Evolutionary conservation across 2,329 filamentous ascomycete genomes (phyloP), one percentile per base, ranked within the genome.

Genomic region (Talaromyces piceae): DNA sequence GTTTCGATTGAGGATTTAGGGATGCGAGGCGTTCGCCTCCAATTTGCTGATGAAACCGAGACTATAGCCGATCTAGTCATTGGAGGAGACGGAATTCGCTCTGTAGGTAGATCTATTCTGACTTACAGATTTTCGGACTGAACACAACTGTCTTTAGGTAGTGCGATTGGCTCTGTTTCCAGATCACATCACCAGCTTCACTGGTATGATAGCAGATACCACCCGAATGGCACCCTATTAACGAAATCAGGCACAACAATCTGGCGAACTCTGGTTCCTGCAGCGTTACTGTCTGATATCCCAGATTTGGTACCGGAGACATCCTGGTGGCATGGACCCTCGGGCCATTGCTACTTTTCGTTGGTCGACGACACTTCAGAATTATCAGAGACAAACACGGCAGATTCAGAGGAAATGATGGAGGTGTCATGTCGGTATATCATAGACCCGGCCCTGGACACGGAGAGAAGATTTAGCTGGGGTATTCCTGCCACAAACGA

Each of bases 401-500:
- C 43, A 27, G 13, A 20, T 22, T n/a, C 45, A 7, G 45, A 47
- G 18, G 27, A 47, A 37, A 33, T 47, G 45, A 18, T 47, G 4
- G 45, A 47, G 45, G 13, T 47, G 33, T 47, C 45, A 28, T 47
- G 45, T 47, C 45, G 45, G 28, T 33, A 47, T 23, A n/a, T 47
- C 11, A 47, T 33, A 47, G 45, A 47, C 20, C 54, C 57, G 12
- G 45, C 47, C 3, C 55, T 49, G 3, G 56, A 41, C 23, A 51
- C 44, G 3, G 54, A 50, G 18, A 54, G 56, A 43, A 50, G 45
- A 9, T 59, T 59, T 47, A 59, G 57, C 37, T 59, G 57, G 57
- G 57, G 57, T 5, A 37, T 59, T 20, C 56, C 56, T 4, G 56
- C 57, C 1, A 58, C 57, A 8, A 60, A 58, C 12, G 54, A 60